Conservation (phyloP, 1,284 basidiomycete species). For the Leucoagaricus sp. region DNA sequence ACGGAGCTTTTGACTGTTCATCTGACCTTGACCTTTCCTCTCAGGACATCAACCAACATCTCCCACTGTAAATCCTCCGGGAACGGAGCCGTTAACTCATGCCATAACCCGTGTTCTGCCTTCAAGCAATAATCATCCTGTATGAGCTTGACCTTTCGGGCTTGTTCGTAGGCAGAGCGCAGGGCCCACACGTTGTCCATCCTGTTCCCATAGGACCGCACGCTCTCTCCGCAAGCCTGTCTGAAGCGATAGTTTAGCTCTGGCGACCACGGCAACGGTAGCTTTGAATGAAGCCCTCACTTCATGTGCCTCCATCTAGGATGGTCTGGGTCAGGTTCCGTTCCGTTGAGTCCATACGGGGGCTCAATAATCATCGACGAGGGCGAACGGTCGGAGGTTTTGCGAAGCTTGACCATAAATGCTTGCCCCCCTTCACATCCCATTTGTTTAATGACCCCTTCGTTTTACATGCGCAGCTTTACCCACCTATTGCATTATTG, state of each 20-base stretch:
- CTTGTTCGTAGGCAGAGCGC: conserved; percentile 64
- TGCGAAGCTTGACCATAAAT: conserved; percentile 67
- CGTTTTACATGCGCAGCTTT: background rate
- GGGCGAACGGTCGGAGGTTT: conserved; percentile 55
- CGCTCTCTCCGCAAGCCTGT: conserved; percentile 62
- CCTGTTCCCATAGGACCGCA: conserved; percentile 45
- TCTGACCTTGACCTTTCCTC: conserved; percentile 74
- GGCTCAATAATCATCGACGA: conserved; percentile 69
- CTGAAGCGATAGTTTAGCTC: conserved; percentile 33
- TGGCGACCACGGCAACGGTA: background rate
- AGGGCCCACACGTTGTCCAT: conserved; percentile 69
- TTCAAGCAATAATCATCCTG: conserved; percentile 76
- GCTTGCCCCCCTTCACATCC: conserved; percentile 63
- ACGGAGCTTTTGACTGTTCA: background rate
- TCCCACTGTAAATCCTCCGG: conserved; percentile 81
- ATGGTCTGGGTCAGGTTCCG: conserved; percentile 15
- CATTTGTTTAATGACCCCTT: no score
- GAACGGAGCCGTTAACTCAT: conserved; percentile 55
- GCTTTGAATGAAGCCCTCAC: conserved; percentile 31
- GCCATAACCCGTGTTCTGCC: conserved; percentile 61
- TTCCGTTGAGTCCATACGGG: conserved; percentile 41
- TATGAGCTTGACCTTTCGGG: conserved; percentile 63
- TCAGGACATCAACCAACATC: conserved; percentile 78
- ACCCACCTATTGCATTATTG: conserved; percentile 59
- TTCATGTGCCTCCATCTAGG: conserved; percentile 63